Evolutionary conservation across 2,329 filamentous ascomycete species (phyloP).

Genomic region (Byssoonygena ceratinophila): DNA sequence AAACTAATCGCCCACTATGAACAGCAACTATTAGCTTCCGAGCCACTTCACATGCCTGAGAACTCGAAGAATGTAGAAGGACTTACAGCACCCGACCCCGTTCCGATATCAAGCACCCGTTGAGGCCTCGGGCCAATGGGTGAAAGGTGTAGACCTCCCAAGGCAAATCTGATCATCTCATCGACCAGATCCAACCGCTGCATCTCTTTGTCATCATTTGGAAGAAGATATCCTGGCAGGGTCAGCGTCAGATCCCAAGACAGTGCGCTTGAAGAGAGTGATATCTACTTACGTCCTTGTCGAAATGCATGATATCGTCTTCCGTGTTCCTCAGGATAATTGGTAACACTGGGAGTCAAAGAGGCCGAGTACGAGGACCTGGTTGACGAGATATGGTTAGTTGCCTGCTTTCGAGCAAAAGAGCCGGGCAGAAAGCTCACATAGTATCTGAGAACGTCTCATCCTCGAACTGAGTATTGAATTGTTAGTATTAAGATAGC

Average conservation of each 20-base stretch:
- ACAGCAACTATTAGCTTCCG: neutral
- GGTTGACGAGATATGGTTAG: neutral
- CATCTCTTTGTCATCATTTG: slow-evolving; percentile 47
- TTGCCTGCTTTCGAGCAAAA: neutral
- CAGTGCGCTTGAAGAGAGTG: neutral
- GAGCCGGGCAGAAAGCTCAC: neutral
- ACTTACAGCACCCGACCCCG: slow-evolving; percentile 39
- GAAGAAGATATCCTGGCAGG: slow-evolving; percentile 32
- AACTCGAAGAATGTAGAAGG: neutral
- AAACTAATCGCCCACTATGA: slow-evolving; percentile 23
- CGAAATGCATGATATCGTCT: slow-evolving; percentile 37
- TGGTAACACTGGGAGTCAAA: slow-evolving; percentile 12
- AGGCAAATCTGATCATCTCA: slow-evolving; percentile 29
- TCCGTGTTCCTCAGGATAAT: slow-evolving; percentile 29
- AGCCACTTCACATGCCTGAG: neutral
- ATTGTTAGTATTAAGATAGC: neutral
- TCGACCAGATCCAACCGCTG: slow-evolving; percentile 44
- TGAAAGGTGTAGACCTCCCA: slow-evolving; percentile 38
- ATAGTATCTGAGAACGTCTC: slow-evolving; percentile 5
- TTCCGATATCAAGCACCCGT: slow-evolving; percentile 48
- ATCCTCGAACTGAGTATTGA: slow-evolving; percentile 3
- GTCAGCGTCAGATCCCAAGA: neutral
- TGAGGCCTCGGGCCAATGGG: slow-evolving; percentile 36
- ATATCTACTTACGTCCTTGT: slow-evolving; percentile 25
- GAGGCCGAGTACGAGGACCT: slow-evolving; percentile 9